Conservation (phyloP, 208 protist species). For the Leishmania turanica region DNA sequence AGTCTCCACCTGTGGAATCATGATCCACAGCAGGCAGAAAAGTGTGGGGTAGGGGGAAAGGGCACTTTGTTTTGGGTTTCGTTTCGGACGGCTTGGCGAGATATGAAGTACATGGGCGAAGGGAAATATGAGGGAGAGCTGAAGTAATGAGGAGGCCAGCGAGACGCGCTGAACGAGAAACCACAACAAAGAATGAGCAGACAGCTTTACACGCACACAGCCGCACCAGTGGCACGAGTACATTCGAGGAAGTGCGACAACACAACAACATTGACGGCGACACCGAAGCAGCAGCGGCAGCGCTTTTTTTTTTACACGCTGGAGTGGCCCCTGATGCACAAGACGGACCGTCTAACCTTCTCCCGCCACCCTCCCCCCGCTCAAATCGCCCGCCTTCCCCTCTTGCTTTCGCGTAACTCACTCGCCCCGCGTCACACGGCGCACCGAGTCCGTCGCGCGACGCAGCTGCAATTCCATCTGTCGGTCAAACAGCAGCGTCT, state of each 20-base stretch:
- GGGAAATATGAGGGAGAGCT: background rate
- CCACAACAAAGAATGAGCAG: background rate
- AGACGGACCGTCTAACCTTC: background rate
- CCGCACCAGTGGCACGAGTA: background rate
- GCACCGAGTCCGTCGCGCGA: slow-evolving; percentile 29
- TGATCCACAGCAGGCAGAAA: background rate
- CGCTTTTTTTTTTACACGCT: background rate
- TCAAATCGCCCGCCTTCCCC: background rate
- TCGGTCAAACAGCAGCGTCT: slow-evolving; percentile 41
- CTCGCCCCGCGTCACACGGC: background rate
- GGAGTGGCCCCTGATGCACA: background rate
- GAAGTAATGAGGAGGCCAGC: background rate
- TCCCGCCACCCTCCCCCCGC: background rate
- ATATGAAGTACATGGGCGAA: background rate
- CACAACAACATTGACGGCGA: background rate
- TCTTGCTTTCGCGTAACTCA: background rate
- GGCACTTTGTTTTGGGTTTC: background rate
- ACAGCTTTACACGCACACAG: background rate
- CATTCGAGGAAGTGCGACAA: background rate
- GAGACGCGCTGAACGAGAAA: background rate
- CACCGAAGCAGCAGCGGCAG: background rate
- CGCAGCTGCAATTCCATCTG: slow-evolving; percentile 41
- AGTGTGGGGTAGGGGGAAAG: background rate
- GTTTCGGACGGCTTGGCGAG: background rate
- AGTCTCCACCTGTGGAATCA: background rate